Conservation (phyloP, 257 asterid species). For the Lantana camara region DNA sequence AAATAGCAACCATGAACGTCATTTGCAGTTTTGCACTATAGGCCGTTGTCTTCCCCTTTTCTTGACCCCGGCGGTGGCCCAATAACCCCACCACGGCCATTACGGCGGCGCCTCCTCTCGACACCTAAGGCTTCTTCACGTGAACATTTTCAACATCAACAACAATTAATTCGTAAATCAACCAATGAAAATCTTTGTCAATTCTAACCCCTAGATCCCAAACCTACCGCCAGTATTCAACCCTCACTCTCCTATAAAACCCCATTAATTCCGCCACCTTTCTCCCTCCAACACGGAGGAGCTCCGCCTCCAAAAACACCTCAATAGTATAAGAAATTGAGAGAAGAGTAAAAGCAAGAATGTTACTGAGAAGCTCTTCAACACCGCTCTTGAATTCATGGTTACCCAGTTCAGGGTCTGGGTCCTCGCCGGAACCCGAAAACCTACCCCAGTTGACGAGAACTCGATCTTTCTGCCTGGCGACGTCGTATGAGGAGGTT, state of each 20-base stretch:
- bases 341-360: constrained; percentile 12
- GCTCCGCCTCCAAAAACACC: constrained; percentile 5
- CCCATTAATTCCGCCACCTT: constrained; percentile 8
- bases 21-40: background rate
- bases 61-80: background rate
- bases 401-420: constrained; percentile 41
- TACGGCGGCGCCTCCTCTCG: constrained; percentile 16
- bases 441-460: constrained; percentile 43
- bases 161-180: background rate
- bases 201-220: constrained; percentile 10
- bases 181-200: background rate
- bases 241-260: constrained; percentile 13
- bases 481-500: constrained; percentile 42
- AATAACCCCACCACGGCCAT: constrained; percentile 4
- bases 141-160: constrained; percentile 14
- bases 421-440: constrained; percentile 57
- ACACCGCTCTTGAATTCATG: constrained; percentile 62
- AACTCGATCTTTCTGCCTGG: constrained; percentile 46
- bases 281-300: constrained; percentile 22
- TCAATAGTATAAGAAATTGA: background rate
- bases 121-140: constrained; percentile 35
- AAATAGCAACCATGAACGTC: too few relatives aligned
- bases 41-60: background rate
- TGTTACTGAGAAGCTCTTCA: constrained; percentile 69
- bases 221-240: constrained; percentile 12